These are phyloP conservation scores for Eucalyptus sideroxylon DNA, from an alignment of 345 rosid genomes.

Conservation along the genomic window DNA sequence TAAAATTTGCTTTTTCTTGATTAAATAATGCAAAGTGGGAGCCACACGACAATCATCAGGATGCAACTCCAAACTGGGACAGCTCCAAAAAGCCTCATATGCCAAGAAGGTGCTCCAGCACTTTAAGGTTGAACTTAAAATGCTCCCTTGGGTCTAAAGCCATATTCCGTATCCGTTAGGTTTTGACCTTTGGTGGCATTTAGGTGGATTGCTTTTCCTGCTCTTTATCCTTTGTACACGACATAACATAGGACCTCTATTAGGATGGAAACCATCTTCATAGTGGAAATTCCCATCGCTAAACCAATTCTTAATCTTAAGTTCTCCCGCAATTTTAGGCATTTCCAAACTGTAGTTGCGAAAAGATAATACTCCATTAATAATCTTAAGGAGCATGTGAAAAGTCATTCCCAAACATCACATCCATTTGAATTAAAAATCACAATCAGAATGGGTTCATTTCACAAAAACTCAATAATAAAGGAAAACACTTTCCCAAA, in stretches of 20 bases:
- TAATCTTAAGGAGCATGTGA: neutral
- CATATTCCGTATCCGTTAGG: neutral
- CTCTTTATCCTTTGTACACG: neutral
- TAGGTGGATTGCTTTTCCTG: neutral
- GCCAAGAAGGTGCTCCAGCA: neutral
- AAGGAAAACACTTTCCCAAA: no score
- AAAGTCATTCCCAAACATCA: fast-evolving
- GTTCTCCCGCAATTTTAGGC: neutral
- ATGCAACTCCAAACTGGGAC: neutral
- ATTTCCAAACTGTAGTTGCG: fast-evolving
- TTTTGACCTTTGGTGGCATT: neutral
- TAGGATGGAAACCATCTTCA: neutral
- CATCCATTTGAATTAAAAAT: fast-evolving
- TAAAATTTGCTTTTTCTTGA: neutral
- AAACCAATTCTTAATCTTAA: neutral
- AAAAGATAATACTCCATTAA: neutral
- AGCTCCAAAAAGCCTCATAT: neutral
- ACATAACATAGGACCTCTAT: neutral
- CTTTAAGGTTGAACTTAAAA: neutral
- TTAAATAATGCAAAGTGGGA: neutral
- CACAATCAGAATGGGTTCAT: fast-evolving
- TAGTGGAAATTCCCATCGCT: neutral
- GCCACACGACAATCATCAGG: neutral
- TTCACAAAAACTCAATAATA: fast-evolving
- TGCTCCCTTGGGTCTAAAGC: neutral